Percentiles rank a stretch among this genome's conserved stretches.
These are phyloP conservation scores for Psidium guajava DNA, from an alignment of 345 rosid species.

Conservation along the genomic window DNA sequence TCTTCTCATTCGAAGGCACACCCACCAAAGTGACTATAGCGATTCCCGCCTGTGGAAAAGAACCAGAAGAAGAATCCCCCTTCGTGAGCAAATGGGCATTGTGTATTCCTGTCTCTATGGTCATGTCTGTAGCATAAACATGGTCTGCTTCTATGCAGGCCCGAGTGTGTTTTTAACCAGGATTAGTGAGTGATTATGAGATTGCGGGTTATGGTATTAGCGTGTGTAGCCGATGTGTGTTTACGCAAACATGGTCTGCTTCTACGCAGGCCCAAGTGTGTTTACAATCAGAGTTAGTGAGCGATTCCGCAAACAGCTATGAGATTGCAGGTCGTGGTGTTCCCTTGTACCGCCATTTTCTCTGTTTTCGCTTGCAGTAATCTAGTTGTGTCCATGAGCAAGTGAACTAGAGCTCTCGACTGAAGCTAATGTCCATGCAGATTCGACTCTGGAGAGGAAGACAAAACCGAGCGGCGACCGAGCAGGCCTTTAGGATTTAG, in stretches of 20 bases:
- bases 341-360: not conserved
- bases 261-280: not conserved
- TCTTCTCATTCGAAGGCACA: conserved; percentile 58
- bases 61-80: not conserved
- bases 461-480: accelerated
- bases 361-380: not conserved
- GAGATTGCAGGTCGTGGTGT: not conserved
- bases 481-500: not conserved
- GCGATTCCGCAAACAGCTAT: not conserved
- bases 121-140: not conserved
- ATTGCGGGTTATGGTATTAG: not conserved
- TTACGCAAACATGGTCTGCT: not conserved
- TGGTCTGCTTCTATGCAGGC: too few relatives aligned
- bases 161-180: not conserved
- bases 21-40: conserved; percentile 24
- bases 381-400: not conserved
- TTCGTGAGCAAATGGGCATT: not conserved
- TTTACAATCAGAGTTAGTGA: not conserved
- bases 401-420: not conserved
- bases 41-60: not conserved
- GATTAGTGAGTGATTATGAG: not conserved
- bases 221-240: not conserved
- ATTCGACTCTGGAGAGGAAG: not conserved
- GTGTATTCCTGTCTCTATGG: not conserved
- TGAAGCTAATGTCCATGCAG: not conserved